A percentile compares a stretch with the other conserved stretches of the same genome.
These are phyloP conservation scores for Alectoria sarmentosa DNA, from an alignment of 495 filamentous ascomycete species.

Conservation along the genomic window DNA sequence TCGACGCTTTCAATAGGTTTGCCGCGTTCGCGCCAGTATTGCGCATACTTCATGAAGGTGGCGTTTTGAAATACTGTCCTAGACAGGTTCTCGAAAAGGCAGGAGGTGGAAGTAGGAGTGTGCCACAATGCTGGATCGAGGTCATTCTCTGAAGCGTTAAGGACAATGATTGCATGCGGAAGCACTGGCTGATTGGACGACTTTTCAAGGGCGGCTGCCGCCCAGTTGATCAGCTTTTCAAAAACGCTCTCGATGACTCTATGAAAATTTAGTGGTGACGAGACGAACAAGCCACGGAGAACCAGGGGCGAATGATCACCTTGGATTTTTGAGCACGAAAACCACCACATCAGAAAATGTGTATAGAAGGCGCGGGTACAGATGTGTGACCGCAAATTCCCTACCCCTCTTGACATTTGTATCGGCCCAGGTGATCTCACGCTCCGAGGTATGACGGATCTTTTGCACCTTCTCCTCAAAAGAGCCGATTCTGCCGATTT, in stretches of 20 bases:
- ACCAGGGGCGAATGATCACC: conserved; percentile 4
- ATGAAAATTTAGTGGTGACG: conserved; percentile 8
- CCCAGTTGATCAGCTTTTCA: conserved; percentile 31
- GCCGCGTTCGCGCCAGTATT: conserved; percentile 31
- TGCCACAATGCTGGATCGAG: conserved; percentile 45
- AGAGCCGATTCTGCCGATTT: conserved; percentile 3
- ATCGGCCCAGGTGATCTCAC: conserved; percentile 17
- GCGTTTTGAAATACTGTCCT: conserved; percentile 20
- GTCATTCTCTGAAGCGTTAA: conserved; percentile 44
- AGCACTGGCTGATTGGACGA: conserved; percentile 48
- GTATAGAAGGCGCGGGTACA: conserved; percentile 48
- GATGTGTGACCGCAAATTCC: conserved; percentile 36
- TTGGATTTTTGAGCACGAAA: conserved; percentile 15
- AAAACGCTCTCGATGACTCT: conserved; percentile 29
- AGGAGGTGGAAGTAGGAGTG: conserved; percentile 37
- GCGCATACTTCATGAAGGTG: conserved; percentile 26
- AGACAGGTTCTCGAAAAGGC: conserved; percentile 28
- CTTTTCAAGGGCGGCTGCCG: conserved; percentile 38
- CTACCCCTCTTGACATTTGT: conserved; percentile 14
- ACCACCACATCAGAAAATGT: conserved; percentile 22
- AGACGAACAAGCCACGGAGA: too few relatives aligned
- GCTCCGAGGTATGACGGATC: conserved; percentile 6
- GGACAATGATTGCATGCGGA: conserved; percentile 47
- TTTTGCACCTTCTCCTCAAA: conserved; percentile 15
- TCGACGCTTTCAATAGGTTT: conserved; percentile 35